These are phyloP conservation scores for Chloris gayana DNA, from an alignment of 176 grass and related monocot species.

Conservation along the genomic window DNA sequence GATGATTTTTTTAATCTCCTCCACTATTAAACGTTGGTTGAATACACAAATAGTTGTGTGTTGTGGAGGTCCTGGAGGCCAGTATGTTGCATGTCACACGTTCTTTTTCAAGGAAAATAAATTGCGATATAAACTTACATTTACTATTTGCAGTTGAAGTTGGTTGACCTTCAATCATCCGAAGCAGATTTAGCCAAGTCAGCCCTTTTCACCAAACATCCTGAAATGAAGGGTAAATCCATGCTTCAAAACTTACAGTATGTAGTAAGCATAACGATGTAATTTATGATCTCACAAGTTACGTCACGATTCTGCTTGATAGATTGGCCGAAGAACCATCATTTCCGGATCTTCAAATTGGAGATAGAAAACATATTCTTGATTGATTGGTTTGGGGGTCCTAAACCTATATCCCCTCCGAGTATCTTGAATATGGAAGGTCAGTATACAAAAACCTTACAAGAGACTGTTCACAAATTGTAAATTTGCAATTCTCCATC, in stretches of 20 bases:
- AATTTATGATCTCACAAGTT: slow-evolving; percentile 11
- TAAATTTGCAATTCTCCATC: neutral
- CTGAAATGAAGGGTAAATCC: slow-evolving; percentile 88
- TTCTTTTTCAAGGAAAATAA: neutral
- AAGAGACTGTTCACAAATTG: neutral
- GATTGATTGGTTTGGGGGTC: slow-evolving; percentile 94
- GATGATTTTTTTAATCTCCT: neutral
- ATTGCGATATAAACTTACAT: neutral
- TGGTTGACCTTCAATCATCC: slow-evolving; percentile 59
- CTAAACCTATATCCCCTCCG: slow-evolving; percentile 72
- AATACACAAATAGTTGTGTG: neutral
- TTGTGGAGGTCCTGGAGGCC: neutral
- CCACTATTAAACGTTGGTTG: neutral
- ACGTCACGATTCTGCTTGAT: slow-evolving; percentile 38
- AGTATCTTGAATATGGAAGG: slow-evolving; percentile 67
- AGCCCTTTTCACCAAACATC: slow-evolving; percentile 81
- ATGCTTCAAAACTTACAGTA: neutral
- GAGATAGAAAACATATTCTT: slow-evolving; percentile 84
- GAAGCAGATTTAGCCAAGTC: slow-evolving; percentile 71
- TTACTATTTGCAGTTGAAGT: slow-evolving; percentile 61
- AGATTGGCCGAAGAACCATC: slow-evolving; percentile 85
- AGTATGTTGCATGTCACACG: neutral
- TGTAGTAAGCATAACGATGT: neutral
- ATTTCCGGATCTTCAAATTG: slow-evolving; percentile 84
- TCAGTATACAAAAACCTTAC: slow-evolving; percentile 33